Evolutionary conservation across 2,329 filamentous ascomycete species (phyloP), one percentile per base, ranked within the genome.

Genomic region (Diaporthe humulicola): DNA sequence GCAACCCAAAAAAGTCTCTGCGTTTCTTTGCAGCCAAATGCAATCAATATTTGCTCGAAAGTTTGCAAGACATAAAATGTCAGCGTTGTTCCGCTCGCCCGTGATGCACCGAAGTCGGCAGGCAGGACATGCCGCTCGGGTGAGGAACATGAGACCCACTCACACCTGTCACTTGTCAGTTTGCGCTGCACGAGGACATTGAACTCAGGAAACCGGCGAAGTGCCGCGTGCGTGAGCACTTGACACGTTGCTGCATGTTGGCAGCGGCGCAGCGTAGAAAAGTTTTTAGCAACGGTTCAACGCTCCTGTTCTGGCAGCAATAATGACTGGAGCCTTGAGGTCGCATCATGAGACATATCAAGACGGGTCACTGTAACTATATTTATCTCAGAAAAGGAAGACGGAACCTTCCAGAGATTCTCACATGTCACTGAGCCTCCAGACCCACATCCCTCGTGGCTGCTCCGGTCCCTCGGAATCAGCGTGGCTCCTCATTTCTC

Each of bases 401-500:
- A 69, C 64, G 48, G 48, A 69, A 69, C 48, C 64, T 69, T 69
- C 64, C 64, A 69, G 48, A 54, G 45, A 69, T 69, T 69, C 64
- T 69, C 64, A 69, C 64, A 69, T 69, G 64, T 15, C n/a, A 40
- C 33, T 40, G 64, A 52, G 14, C 64, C 48, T 40, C 15, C 19
- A 38, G 64, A 69, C 64, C 64, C 64, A 69, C 64, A 54, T 69
- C 64, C 64, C 64, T 69, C 64, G 64, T 69, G 64, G 64, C 64
- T 54, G 64, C 64, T 54, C 64, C 45, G 48, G 9, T 40, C 64
- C 5, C 64, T 54, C 64, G 64, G 64, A 69, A 54, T 54, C 64
- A 10, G 48, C 22, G 30, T 54, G 48, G 64, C 64, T 69, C 64
- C 64, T 69, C 45, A 69, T 69, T 69, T 69, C 64, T 69, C 64